These are phyloP conservation scores for Grosmannia clavigera DNA, from an alignment of 2,329 filamentous ascomycete species.

Conservation along the genomic window DNA sequence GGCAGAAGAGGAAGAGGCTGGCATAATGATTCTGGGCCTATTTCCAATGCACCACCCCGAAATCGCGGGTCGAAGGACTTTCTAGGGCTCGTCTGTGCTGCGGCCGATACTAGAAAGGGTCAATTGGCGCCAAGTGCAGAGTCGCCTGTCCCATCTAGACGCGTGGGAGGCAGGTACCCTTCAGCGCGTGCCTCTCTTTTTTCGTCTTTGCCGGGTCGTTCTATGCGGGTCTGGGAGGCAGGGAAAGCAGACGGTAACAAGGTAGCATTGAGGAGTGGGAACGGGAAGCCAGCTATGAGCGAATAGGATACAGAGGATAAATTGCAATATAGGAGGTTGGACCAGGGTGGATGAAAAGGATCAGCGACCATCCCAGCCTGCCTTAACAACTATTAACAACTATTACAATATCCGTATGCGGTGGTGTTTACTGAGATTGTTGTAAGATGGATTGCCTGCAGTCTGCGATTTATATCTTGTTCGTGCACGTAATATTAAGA, in stretches of 20 bases:
- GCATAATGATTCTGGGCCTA: background rate
- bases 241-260: background rate
- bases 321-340: constrained; percentile 11
- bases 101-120: background rate
- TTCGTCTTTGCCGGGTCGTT: background rate
- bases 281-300: background rate
- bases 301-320: constrained; percentile 8
- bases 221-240: constrained; percentile 8
- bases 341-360: constrained; percentile 7
- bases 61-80: constrained; percentile 5
- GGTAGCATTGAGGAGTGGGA: background rate
- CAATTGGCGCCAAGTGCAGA: no score
- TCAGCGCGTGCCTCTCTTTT: background rate
- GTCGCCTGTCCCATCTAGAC: background rate
- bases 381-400: background rate
- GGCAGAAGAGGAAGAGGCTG: constrained; percentile 15
- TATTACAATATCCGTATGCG: background rate
- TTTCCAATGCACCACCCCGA: background rate
- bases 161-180: background rate
- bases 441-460: background rate
- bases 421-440: background rate
- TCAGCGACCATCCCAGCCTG: constrained; percentile 3
- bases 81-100: background rate
- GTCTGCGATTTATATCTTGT: background rate
- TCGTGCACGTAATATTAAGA: background rate